Evolutionary conservation across 2,329 filamentous ascomycete genomes (phyloP).

Genomic region (Trichoderma hamatum): DNA sequence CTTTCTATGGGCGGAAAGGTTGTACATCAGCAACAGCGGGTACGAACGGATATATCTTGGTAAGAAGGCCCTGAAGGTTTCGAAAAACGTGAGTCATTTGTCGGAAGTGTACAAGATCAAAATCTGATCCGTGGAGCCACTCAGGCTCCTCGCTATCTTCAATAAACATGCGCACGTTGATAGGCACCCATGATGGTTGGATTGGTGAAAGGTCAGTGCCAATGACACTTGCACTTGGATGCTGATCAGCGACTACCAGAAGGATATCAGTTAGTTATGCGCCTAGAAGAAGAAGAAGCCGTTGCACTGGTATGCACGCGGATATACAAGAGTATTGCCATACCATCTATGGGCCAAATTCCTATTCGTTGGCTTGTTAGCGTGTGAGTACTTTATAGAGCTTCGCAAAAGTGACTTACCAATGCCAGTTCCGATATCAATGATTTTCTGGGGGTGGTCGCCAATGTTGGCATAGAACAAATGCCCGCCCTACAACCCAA

Average conservation of each 20-base stretch:
- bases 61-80: constrained; percentile 54
- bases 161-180: constrained; percentile 64
- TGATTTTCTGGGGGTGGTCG: constrained; percentile 46
- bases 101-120: constrained; percentile 59
- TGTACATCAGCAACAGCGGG: not conserved
- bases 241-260: constrained; percentile 45
- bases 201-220: constrained; percentile 51
- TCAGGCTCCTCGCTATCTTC: constrained; percentile 62
- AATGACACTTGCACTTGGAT: constrained; percentile 45
- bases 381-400: not conserved
- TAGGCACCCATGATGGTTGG: constrained; percentile 54
- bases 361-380: constrained; percentile 34
- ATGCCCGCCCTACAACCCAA: constrained; percentile 41
- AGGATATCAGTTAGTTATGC: not conserved
- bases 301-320: not conserved
- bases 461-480: constrained; percentile 47
- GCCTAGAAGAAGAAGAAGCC: constrained; percentile 19
- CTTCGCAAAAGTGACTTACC: constrained; percentile 37
- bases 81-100: constrained; percentile 54
- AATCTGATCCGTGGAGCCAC: constrained; percentile 57
- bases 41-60: constrained; percentile 41
- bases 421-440: constrained; percentile 55
- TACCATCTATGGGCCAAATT: constrained; percentile 58
- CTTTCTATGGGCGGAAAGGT: too few relatives aligned
- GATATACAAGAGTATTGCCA: not conserved